A percentile compares a stretch with the other conserved stretches of the same genome.
Evolutionary conservation across 306 rosid genomes (phyloP).

Genomic region (Malus sieversii): DNA sequence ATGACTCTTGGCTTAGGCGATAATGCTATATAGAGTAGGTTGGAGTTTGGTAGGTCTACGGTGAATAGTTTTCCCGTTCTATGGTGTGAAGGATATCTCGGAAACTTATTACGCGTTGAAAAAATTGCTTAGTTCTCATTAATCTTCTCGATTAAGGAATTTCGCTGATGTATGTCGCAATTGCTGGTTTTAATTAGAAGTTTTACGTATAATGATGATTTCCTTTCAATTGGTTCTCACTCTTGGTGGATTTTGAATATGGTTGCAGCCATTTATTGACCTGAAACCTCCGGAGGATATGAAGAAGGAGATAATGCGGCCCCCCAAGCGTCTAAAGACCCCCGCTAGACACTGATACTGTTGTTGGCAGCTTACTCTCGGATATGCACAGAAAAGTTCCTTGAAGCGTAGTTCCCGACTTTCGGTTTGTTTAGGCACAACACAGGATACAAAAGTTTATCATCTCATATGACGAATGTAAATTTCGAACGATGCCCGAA

Average conservation of each 20-base stretch:
- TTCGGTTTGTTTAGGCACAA: not conserved
- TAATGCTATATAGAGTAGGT: not conserved
- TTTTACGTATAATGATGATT: not conserved
- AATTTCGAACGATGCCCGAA: not conserved
- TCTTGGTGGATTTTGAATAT: not conserved
- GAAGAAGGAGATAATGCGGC: slow-evolving; percentile 58
- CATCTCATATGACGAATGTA: not conserved
- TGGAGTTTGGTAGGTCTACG: not conserved
- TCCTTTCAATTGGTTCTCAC: no score
- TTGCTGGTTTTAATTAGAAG: not conserved
- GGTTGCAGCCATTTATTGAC: slow-evolving; percentile 81
- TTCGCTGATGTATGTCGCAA: not conserved
- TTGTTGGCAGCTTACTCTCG: not conserved
- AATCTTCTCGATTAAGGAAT: not conserved
- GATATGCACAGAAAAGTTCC: not conserved
- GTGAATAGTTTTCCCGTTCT: not conserved
- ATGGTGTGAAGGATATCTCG: not conserved
- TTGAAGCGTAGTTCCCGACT: not conserved
- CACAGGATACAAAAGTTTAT: not conserved
- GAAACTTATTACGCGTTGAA: not conserved
- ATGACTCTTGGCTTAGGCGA: not conserved
- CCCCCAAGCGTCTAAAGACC: slow-evolving; percentile 57
- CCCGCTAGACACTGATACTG: slow-evolving; percentile 34
- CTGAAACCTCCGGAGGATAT: slow-evolving; percentile 54
- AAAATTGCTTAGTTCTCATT: not conserved